Evolutionary conservation across 1,284 basidiomycete species (phyloP).

Genomic region (Ustilago sp.): DNA sequence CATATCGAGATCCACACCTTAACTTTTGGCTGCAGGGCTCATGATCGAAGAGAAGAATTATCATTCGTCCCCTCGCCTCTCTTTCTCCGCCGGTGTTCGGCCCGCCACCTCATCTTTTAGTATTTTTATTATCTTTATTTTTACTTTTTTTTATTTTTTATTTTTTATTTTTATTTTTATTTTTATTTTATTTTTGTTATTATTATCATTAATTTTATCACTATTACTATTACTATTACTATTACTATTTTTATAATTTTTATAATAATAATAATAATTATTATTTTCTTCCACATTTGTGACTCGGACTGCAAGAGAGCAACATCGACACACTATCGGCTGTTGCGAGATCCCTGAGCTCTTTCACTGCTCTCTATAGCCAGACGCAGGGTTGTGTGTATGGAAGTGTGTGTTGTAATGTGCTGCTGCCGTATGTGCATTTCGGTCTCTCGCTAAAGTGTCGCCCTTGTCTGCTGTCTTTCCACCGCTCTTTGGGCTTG

Average conservation of each 20-base stretch:
- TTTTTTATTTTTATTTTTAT: neutral
- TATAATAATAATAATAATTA: no score
- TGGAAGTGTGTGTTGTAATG: neutral
- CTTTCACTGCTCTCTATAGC: neutral
- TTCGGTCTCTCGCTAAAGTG: conserved; percentile 6
- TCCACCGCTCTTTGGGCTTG: neutral
- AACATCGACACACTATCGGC: neutral
- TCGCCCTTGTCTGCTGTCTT: neutral
- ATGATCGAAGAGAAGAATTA: neutral
- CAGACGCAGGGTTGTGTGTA: neutral
- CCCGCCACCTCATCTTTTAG: neutral
- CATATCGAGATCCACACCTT: neutral
- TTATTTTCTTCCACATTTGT: neutral
- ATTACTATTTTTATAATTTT: no score
- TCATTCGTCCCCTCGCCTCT: neutral
- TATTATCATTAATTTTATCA: no score
- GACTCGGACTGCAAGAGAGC: neutral
- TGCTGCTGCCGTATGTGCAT: conserved; percentile 1
- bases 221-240: no score
- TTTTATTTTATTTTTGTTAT: no score
- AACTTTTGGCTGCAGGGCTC: conserved; percentile 1
- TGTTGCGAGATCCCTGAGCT: neutral
- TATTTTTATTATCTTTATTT: no score
- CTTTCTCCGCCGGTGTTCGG: neutral
- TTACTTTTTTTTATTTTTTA: neutral